Evolutionary conservation across 2,329 filamentous ascomycete species (phyloP).

Genomic region (Diaporthe aspalathi): DNA sequence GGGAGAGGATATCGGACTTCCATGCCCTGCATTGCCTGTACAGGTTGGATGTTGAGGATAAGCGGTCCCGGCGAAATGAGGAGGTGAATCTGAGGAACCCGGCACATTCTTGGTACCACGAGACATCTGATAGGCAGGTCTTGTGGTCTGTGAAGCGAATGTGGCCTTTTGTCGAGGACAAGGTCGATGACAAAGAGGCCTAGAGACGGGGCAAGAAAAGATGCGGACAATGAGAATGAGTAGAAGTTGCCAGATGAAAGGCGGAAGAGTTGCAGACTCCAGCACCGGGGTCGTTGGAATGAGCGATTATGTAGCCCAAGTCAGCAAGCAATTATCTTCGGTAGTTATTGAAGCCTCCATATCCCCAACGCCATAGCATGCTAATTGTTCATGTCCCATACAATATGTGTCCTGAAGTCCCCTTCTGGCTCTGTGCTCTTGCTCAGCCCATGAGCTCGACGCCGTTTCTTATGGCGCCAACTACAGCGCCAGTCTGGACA

Average conservation of each 20-base stretch:
- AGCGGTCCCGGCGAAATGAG: constrained; percentile 12
- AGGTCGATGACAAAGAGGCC: neutral
- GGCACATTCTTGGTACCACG: constrained; percentile 33
- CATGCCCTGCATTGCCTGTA: constrained; percentile 33
- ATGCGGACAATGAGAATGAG: neutral
- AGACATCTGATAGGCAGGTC: constrained; percentile 25
- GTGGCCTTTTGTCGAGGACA: constrained; percentile 23
- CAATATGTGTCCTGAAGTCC: neutral
- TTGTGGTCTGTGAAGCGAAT: constrained; percentile 23
- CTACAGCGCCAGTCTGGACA: constrained; percentile 91
- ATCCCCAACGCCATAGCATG: constrained; percentile 35
- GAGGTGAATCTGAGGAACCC: constrained; percentile 28
- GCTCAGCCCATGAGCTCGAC: constrained; percentile 73
- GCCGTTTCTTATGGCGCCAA: constrained; percentile 88
- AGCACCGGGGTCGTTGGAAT: neutral
- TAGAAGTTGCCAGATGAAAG: neutral
- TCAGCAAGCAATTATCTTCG: constrained; percentile 19
- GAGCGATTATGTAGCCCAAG: constrained; percentile 21
- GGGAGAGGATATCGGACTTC: constrained; percentile 24
- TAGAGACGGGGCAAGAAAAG: no score
- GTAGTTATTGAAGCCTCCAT: constrained; percentile 18
- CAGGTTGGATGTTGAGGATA: constrained; percentile 32
- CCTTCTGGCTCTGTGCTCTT: neutral
- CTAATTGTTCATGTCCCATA: neutral
- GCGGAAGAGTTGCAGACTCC: neutral